Base-by-base conservation (phyloP, 129 eudicot genomes). In the Deinandra increscens region DNA sequence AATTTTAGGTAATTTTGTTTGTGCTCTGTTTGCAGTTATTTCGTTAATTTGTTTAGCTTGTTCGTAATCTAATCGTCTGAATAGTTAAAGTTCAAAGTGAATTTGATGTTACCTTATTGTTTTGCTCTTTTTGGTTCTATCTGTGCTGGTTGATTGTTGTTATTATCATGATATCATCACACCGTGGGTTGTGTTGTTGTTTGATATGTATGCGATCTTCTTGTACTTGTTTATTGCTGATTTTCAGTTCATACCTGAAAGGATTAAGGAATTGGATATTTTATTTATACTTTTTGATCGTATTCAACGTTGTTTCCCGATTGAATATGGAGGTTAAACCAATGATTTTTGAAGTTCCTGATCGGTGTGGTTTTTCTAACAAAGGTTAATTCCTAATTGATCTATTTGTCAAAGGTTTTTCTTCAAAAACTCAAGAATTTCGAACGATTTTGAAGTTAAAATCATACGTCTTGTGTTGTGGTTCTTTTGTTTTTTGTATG, bases 1-100 rank as follows among this genome's bases (percentile, higher is more conserved):
- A 56, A 4, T 26, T 73, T 53, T 73, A 46, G 78, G 78, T 73
- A 73, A 46, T 46, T 29, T 20, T 72, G 45, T 17, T 34, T 45
- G 8, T 46, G 36, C 9, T 60, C 9, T 4, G 3, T 62, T 73
- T 62, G 19, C 29, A 20, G 33, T 37, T 1, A 50, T 46, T 46
- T 46, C 11, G 0, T 22, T 23, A 3, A 18, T 36, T 18, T 10
- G 45, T 48, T 67, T 58, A 51, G 64, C 64, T 19, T 38, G 53
- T 20, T 69, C 37, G 10, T 70, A 3, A 20, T 69, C 51, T 36
- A 3, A 49, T 3, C 6, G 44, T 18, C 6, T 33, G 36, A 10
- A 33, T 31, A 9, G 14, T 67, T 46, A 68, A 15, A 4, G 31
- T 5, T 42, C 4, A 9, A 44, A 14, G 42, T 45, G 58, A 45